These are phyloP conservation scores for Fusarium incarnatum DNA, from an alignment of 2,329 filamentous ascomycete species.

Conservation along the genomic window DNA sequence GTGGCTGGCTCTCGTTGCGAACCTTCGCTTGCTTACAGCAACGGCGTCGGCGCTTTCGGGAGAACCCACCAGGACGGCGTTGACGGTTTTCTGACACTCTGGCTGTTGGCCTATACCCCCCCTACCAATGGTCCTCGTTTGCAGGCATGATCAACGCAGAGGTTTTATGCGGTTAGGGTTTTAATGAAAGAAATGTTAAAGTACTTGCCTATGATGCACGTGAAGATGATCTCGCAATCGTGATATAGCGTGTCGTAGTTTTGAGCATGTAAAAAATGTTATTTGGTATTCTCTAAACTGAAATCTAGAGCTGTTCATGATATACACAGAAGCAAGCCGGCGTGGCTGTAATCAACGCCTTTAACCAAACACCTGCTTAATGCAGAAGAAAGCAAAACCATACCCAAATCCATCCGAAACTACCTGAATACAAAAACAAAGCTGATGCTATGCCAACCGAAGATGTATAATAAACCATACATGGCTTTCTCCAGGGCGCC, in stretches of 20 bases:
- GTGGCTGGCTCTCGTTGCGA: constrained; percentile 45
- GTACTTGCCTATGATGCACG: constrained; percentile 3
- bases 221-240: background rate
- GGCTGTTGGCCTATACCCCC: constrained; percentile 58
- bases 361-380: constrained; percentile 18
- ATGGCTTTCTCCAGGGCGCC: background rate
- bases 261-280: background rate
- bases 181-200: constrained; percentile 51
- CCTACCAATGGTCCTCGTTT: constrained; percentile 51
- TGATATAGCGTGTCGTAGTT: background rate
- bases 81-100: constrained; percentile 56
- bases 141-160: constrained; percentile 53
- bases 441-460: background rate
- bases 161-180: constrained; percentile 52
- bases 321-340: constrained; percentile 9
- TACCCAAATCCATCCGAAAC: background rate
- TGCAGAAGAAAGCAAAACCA: background rate
- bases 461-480: background rate
- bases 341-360: constrained; percentile 13
- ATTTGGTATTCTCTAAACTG: constrained; percentile 12
- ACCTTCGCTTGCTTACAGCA: constrained; percentile 38
- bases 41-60: constrained; percentile 40
- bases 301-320: constrained; percentile 6
- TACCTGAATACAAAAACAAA: background rate
- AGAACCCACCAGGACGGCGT: constrained; percentile 54